Conservation (phyloP, 768 basidiomycete genomes). For the Lactarius hengduanensis region DNA sequence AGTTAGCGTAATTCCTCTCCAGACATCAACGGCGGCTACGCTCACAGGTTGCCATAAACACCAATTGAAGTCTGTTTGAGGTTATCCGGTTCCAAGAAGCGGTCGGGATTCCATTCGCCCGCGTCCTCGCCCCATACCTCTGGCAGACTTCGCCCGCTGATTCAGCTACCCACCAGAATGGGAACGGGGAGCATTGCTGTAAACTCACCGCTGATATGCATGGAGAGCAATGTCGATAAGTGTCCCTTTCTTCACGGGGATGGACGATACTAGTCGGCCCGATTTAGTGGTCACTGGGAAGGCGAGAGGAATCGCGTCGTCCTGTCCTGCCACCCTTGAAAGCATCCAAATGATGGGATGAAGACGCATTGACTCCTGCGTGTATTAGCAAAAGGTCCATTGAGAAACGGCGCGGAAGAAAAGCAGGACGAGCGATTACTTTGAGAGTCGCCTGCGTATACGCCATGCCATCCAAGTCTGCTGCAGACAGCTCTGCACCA, state of each 20-base stretch:
- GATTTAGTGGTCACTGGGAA: conserved; percentile 25
- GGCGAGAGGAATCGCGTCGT: conserved; percentile 20
- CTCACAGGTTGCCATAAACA: conserved; percentile 26
- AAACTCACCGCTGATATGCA: conserved; percentile 20
- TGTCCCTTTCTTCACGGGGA: conserved; percentile 23
- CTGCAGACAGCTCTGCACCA: conserved; percentile 7
- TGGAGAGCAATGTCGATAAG: conserved; percentile 17
- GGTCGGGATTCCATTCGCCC: conserved; percentile 19
- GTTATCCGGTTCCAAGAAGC: conserved; percentile 18
- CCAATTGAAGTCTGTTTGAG: conserved; percentile 11
- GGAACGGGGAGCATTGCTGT: not conserved
- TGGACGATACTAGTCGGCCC: conserved; percentile 15
- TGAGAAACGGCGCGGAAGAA: not conserved
- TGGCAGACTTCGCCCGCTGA: not conserved
- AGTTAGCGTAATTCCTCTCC: not conserved
- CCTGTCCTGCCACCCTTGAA: conserved; percentile 6
- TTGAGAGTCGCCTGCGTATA: conserved; percentile 22
- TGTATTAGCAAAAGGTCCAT: not conserved
- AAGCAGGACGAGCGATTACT: conserved; percentile 1
- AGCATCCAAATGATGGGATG: conserved; percentile 23
- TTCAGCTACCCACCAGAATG: not conserved
- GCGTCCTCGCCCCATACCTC: conserved; percentile 27
- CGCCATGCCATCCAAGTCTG: conserved; percentile 25
- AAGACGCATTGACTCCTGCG: conserved; percentile 27
- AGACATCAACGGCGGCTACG: not conserved